Evolutionary conservation across 2,329 filamentous ascomycete species (phyloP), one percentile per base, ranked within the genome.

Genomic region (Sclerotinia subarctica): DNA sequence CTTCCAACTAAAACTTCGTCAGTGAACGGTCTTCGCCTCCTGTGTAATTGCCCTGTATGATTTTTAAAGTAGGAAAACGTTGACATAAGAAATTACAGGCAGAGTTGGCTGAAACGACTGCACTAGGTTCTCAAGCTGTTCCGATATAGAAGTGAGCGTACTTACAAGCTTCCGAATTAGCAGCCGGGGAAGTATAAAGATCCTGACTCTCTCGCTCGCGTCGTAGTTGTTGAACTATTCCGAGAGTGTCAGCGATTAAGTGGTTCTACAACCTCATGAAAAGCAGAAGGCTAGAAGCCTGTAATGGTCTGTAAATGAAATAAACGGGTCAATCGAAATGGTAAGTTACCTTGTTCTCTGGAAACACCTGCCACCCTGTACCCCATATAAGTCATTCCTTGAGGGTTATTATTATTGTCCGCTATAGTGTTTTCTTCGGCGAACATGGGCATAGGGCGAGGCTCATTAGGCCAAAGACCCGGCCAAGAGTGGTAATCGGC

Each of bases 121-220:
- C n/a, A 51, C 24, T 26, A 19, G 10, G 24, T 62, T 35, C 6
- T 26, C 46, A 26, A 13, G 21, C 11, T 49, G 11, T 24, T 38
- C 21, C 13, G 49, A 26, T 6, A 21, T 44, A 47, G n/a, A 38
- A 24, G 32, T 57, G 46, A 7, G 2, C 38, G 29, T 51, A 62
- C 58, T 62, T 21, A 62, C 58, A 38, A 17, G 58, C 46, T 62
- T 51, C 29, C 15, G 35, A n/a, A 24, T 15, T 51, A 66, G 38
- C 6, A 46, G 11, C 57, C 26, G 21, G 26, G 42, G 53, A 35
- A 51, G 44, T 42, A 15, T 32, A 8, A 38, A 10, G 32, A n/a
- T 38, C 6, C 15, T 11, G 44, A 13, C 26, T 29, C 17, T 38
- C 21, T 17, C 26, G 58, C 29, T 35, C 44, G 21, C 58, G 58